These are phyloP conservation scores for Candida tallmaniae DNA, from an alignment of 805 yeast genomes.

Conservation along the genomic window DNA sequence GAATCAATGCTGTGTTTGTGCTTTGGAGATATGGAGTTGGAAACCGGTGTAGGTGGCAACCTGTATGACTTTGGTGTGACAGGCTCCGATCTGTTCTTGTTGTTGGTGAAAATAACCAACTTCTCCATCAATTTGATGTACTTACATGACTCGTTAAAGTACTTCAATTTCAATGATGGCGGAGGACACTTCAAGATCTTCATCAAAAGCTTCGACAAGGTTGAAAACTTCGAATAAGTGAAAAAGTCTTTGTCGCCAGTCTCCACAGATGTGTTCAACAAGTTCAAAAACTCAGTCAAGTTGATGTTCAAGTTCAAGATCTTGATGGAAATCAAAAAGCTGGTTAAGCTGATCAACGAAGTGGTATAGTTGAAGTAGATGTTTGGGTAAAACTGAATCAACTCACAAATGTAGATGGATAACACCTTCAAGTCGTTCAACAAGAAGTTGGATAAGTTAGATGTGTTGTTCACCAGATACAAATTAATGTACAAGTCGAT, in stretches of 20 bases:
- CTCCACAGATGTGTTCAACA: slow-evolving; percentile 13
- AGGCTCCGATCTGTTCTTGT: slow-evolving; percentile 19
- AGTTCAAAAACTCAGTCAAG: slow-evolving; percentile 13
- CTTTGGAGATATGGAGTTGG: slow-evolving; percentile 20
- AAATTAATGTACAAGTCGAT: slow-evolving; percentile 54
- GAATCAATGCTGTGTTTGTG: slow-evolving; percentile 2
- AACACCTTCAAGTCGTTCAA: slow-evolving; percentile 49
- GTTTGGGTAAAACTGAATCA: slow-evolving; percentile 58
- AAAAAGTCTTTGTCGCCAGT: slow-evolving; percentile 11
- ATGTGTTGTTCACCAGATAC: slow-evolving; percentile 20
- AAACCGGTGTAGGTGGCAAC: slow-evolving; percentile 25
- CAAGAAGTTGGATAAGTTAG: slow-evolving; percentile 21
- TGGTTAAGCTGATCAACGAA: slow-evolving; percentile 46
- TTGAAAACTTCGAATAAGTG: slow-evolving; percentile 13
- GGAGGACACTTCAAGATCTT: slow-evolving; percentile 44
- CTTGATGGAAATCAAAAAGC: slow-evolving; percentile 22
- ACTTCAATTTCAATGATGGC: slow-evolving; percentile 42
- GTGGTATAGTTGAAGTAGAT: slow-evolving; percentile 55
- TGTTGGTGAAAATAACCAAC: slow-evolving; percentile 28
- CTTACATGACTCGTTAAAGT: slow-evolving; percentile 34
- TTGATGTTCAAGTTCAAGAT: slow-evolving; percentile 31
- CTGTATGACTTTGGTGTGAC: slow-evolving; percentile 27
- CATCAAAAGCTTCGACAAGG: slow-evolving; percentile 18
- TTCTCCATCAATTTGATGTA: slow-evolving; percentile 33
- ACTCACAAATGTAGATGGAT: slow-evolving; percentile 60